Evolutionary conservation across 257 asterid genomes (phyloP).

Genomic region (Solanum chilense): DNA sequence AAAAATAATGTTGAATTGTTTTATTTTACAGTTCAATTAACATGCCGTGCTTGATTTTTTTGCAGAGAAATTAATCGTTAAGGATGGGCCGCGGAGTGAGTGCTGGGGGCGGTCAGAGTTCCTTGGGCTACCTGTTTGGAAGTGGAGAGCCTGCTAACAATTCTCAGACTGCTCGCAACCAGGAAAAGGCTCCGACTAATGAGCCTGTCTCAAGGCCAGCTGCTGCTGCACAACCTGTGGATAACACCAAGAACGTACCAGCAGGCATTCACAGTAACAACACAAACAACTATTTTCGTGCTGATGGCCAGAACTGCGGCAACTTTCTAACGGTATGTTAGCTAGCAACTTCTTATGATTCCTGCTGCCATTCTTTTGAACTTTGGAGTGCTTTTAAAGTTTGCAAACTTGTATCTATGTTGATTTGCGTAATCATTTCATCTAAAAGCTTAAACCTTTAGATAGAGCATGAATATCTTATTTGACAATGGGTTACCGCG

Average conservation of each 20-base stretch:
- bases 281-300: constrained; percentile 50
- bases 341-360: neutral
- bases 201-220: constrained; percentile 23
- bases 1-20: neutral
- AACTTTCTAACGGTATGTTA: constrained; percentile 46
- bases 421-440: neutral
- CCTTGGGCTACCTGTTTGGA: constrained; percentile 78
- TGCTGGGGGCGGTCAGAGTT: constrained; percentile 88
- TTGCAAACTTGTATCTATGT: neutral
- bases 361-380: neutral
- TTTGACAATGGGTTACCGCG: neutral
- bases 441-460: neutral
- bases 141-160: constrained; percentile 23
- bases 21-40: neutral
- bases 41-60: neutral
- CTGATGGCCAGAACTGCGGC: constrained; percentile 81
- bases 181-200: constrained; percentile 10
- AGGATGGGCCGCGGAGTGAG: constrained; percentile 80
- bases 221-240: constrained; percentile 14
- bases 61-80: neutral
- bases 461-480: neutral
- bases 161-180: constrained; percentile 16
- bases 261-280: constrained; percentile 24
- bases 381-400: neutral
- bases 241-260: constrained; percentile 26